These are phyloP conservation scores for Thalassiosira mediterranea DNA, from an alignment of 352 stramenopile species.

Conservation along the genomic window DNA sequence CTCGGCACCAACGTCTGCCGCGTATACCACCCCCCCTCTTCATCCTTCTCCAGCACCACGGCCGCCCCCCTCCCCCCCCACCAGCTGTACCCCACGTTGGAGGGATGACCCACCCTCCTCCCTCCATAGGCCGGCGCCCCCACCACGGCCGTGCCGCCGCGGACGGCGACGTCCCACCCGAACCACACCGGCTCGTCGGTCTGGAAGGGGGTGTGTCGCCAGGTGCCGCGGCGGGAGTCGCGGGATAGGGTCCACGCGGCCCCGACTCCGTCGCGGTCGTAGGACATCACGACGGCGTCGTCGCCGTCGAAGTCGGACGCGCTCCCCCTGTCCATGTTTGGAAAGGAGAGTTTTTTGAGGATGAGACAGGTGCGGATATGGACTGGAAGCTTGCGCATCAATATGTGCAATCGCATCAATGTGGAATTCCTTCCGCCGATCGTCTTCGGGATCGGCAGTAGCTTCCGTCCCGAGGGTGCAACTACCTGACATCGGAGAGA, in stretches of 20 bases:
- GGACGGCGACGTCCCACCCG: conserved; percentile 26
- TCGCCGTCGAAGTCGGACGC: conserved; percentile 8
- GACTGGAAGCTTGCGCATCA: too few species aligned
- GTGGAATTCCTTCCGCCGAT: background rate
- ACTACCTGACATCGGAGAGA: background rate
- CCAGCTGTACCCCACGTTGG: background rate
- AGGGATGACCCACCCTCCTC: background rate
- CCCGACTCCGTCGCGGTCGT: background rate
- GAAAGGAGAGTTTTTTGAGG: background rate
- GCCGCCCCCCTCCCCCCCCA: background rate
- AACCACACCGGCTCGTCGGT: conserved; percentile 7
- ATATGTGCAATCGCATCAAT: background rate
- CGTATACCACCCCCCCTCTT: background rate
- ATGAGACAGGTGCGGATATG: too few species aligned
- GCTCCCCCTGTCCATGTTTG: background rate
- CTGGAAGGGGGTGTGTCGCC: conserved; percentile 1
- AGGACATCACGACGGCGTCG: conserved; percentile 11
- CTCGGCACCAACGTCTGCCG: background rate
- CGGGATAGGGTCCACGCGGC: conserved; percentile 5
- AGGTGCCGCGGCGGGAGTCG: background rate
- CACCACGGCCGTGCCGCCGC: conserved; percentile 20
- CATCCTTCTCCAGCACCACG: conserved; percentile 5
- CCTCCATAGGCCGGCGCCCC: conserved; percentile 14
- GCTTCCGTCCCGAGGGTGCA: background rate
- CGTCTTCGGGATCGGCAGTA: background rate